Base-by-base conservation (phyloP, 73 alveolate genomes). In the Stentor coeruleus region DNA sequence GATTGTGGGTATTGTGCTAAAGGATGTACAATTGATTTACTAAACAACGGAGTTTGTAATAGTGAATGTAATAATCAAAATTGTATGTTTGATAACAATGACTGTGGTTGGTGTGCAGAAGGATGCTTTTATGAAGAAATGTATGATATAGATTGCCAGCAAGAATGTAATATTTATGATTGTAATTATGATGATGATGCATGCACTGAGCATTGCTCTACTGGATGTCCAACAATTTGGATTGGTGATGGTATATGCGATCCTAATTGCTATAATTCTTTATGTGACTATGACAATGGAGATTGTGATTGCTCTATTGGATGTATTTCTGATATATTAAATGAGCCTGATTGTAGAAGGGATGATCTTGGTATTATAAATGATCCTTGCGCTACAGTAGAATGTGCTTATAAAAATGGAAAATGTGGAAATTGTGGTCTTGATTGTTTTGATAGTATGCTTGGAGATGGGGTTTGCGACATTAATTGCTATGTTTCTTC, bases 81-180 rank as follows among this genome's bases (percentile, higher is more conserved):
- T 66, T 66, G 79, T 2, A 66, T 66, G 79, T 66, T 20, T 33
- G 79, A 66, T 33, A 66, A 66, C 37, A 33, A 66, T 66, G 79
- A 20, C 79, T 66, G 79, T 33, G 79, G 79, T 14, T 66, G 79
- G 37, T 66, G 79, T 2, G 39, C 42, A 28, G 79, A 66, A 66
- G 37, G 39, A 20, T 66, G 79, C 41, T 66, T 66, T 66, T 28
- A 66, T 28, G 39, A 20, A 20, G 79, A 66, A 28, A 14, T 66
- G 37, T 66, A 26, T 33, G 36, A 1, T 11, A 33, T 26, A 2
- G 79, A 66, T 0, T 66, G 79, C 37, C n/a, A 66, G 33, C 20
- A 66, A 15, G 79, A 66, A 66, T 66, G 79, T 66, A n/a, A n/a
- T n/a, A n/a, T n/a, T n/a, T n/a, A n/a, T n/a, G n/a, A n/a, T 49